Evolutionary conservation across 106 monocot species (phyloP), one percentile per base, ranked within the genome.

Genomic region (Chionographis japonica): DNA sequence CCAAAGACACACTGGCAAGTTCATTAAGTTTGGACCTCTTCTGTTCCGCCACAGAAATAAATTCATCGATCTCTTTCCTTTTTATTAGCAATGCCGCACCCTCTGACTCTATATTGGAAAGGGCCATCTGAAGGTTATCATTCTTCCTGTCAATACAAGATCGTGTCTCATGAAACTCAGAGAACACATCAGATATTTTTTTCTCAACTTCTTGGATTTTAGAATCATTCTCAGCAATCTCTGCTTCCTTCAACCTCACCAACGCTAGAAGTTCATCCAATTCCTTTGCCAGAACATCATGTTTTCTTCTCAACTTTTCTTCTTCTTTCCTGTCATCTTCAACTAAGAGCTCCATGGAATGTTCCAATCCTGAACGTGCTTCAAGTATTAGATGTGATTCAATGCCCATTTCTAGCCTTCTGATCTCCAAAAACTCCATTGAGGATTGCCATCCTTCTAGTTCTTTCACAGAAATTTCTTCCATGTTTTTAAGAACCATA

Each of bases 41-140:
- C 50, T 75, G 50, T 70, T 90, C 85, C 37, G 81, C 80, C 58
- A 73, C 20, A 58, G 54, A 55, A 50, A 85, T 46, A 54, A 70
- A 77, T 56, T 87, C 79, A 72, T 98, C 89, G 14, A 92, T 87
- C 71, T 85, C 84, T 54, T 87, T 82, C 83, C 83, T 90, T 68
- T 78, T 87, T 18, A 57, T 38, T 46, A 50, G 57, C 15, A 98
- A 40, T 37, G 72, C 54, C 60, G 75, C 68, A 55, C 51, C 35
- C 69, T 92, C 87, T 8, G 74, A 80, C 9, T 82, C 79, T 41
- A 90, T 46, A 52, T 63, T 66, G 17, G 80, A 78, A 66, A 87
- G 54, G 12, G 74, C 62, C 49, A 61, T 68, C 50, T 79, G 82
- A 35, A 92, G 49, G 16, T 71, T 40, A 52, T 72, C 70, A 57